Evolutionary conservation across 345 rosid species (phyloP).

Genomic region (Odontarrhena argentea): DNA sequence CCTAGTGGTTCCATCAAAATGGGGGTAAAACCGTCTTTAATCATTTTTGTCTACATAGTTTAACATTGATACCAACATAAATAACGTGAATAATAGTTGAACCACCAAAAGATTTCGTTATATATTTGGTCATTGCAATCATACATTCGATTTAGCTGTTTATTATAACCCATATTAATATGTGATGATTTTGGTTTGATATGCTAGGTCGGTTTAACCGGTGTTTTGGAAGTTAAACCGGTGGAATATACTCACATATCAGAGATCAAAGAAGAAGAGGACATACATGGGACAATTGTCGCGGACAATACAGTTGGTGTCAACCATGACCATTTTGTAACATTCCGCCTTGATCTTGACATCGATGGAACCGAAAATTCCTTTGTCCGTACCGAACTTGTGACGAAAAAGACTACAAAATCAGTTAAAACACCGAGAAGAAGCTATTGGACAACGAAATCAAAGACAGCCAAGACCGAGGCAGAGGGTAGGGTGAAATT

Average conservation of each 20-base stretch:
- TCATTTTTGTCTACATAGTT: background rate
- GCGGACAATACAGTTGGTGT: slow-evolving; percentile 51
- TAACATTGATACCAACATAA: too few species aligned
- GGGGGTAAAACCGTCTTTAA: slow-evolving; percentile 35
- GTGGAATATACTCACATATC: slow-evolving; percentile 40
- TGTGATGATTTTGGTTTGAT: too few species aligned
- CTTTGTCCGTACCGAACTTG: slow-evolving; percentile 46
- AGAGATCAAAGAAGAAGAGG: slow-evolving; percentile 42
- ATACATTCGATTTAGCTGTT: too few species aligned
- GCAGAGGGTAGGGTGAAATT: slow-evolving; percentile 45
- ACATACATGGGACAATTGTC: slow-evolving; percentile 49
- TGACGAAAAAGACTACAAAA: slow-evolving; percentile 32
- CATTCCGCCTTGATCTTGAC: slow-evolving; percentile 56
- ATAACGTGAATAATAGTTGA: too few species aligned
- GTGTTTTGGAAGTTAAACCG: slow-evolving; percentile 50
- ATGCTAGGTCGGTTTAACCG: slow-evolving; percentile 54
- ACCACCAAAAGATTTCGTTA: too few species aligned
- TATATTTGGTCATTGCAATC: too few species aligned
- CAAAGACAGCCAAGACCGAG: slow-evolving; percentile 52
- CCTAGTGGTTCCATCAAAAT: slow-evolving; percentile 60
- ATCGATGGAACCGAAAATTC: slow-evolving; percentile 54
- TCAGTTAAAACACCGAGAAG: slow-evolving; percentile 45
- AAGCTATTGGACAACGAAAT: slow-evolving; percentile 53
- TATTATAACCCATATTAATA: too few species aligned
- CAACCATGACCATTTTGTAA: slow-evolving; percentile 60